Evolutionary conservation across 73 alveolate genomes (phyloP).

Genomic region (Halteria grandinella): DNA sequence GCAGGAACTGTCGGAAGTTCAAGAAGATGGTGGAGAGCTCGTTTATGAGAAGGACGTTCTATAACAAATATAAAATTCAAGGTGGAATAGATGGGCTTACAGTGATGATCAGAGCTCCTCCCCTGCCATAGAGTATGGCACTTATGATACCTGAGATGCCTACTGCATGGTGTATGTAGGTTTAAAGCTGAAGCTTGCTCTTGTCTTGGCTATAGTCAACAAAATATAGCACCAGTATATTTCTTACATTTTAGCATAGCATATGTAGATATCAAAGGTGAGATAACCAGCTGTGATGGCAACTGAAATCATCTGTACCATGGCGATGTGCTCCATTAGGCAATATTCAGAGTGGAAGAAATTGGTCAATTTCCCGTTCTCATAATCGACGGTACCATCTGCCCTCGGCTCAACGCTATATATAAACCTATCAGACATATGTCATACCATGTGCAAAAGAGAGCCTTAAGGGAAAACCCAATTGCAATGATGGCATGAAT

Average conservation of each 20-base stretch:
- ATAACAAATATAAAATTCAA: neutral
- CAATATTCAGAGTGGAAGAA: constrained; percentile 17
- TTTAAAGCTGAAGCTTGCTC: constrained; percentile 1
- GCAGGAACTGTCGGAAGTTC: constrained; percentile 31
- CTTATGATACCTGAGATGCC: constrained; percentile 16
- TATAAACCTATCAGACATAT: neutral
- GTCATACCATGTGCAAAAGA: constrained; percentile 30
- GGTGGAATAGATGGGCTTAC: neutral
- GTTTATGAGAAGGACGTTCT: constrained; percentile 26
- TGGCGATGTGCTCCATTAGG: neutral
- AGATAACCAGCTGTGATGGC: neutral
- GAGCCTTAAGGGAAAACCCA: neutral
- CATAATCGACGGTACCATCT: neutral
- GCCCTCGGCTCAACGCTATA: neutral
- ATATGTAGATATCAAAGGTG: constrained; percentile 7
- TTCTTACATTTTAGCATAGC: constrained; percentile 11
- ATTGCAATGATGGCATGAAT: constrained; percentile 16
- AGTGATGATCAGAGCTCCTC: constrained; percentile 21
- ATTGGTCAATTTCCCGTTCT: too few relatives aligned
- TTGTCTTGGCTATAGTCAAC: constrained; percentile 9
- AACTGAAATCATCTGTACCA: constrained; percentile 17
- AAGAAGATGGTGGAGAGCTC: constrained; percentile 40
- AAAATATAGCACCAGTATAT: neutral
- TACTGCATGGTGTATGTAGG: constrained; percentile 34
- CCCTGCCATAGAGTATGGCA: constrained; percentile 31